A percentile compares a stretch with the other conserved stretches of the same genome.
Conservation (phyloP, 2,329 filamentous ascomycete species). For the Cladosporium austrohemisphaericum region DNA sequence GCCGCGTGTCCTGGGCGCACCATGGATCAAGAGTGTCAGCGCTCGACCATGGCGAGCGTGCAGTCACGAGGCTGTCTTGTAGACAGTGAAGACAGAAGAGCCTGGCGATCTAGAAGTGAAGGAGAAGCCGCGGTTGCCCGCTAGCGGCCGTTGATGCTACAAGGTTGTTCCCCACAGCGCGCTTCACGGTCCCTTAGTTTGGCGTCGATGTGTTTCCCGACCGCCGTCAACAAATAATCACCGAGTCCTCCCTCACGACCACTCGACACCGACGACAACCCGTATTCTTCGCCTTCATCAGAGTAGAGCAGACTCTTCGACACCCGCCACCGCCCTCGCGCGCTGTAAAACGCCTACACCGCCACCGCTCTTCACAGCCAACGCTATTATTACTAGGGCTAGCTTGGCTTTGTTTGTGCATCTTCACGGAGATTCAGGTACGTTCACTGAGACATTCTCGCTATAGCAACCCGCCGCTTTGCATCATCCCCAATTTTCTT, state of each 20-base stretch:
- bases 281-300: neutral
- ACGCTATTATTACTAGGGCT: neutral
- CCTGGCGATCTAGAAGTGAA: no score
- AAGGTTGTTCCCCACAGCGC: neutral
- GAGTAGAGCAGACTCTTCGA: neutral
- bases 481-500: conserved; percentile 9
- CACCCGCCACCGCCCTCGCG: neutral
- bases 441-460: conserved; percentile 6
- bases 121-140: neutral
- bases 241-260: neutral
- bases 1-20: no score
- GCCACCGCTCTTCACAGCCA: conserved; percentile 6
- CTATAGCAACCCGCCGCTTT: conserved; percentile 8
- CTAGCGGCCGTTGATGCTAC: neutral
- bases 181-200: neutral
- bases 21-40: no score
- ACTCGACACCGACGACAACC: neutral
- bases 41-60: no score
- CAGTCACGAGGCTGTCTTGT: no score
- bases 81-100: no score
- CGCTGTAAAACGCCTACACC: neutral
- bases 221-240: neutral
- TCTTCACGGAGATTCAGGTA: conserved; percentile 13
- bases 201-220: neutral
- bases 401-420: conserved; percentile 11